Base-by-base conservation (phyloP, 2,329 filamentous ascomycete genomes). In the Penicillium concentricum region DNA sequence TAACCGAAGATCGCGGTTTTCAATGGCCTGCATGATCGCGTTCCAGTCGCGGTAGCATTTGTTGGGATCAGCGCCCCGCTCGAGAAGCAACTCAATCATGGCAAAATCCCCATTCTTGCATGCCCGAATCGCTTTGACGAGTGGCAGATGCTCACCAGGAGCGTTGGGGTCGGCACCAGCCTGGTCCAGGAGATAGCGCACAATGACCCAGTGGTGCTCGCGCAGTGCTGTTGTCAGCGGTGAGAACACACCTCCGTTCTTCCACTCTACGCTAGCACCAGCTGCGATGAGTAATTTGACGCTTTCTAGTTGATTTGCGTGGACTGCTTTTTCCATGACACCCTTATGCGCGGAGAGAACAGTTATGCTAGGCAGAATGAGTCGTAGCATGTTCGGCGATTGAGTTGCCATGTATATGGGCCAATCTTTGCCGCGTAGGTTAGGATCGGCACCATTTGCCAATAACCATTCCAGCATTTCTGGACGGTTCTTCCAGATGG, bases 201-300 rank as follows among this genome's bases (percentile, higher is more conserved):
- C 84, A 54, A 89, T 88, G 0, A 82, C 81, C 43, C 80, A 82
- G 62, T 80, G 79, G 26, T 83, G 77, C 70, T 89, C 87, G 13
- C 86, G 84, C 54, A 89, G 84, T 9, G 85, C 85, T 0, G 85
- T 87, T 0, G 86, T 89, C 4, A 89, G 79, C 0, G 86, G 84
- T 0, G 85, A 88, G 75, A 90, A 90, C 47, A 89, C 87, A 51
- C 87, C 87, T 20, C 86, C 87, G 67, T 87, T 89, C 74, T 86
- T 87, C 73, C 88, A 87, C 69, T 89, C 87, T 53, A 89, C 85
- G 39, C 81, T 86, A 18, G 89, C 83, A 15, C 87, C 87, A 0
- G 86, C 84, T 16, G 76, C 78, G 16, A 89, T 77, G 34, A 89
- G 79, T 44, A 88, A 73, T 72, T 87, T 87, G 72, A 90, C 79